Evolutionary conservation across 2,329 filamentous ascomycete genomes (phyloP).

Genomic region (Thermoascus crustaceus): DNA sequence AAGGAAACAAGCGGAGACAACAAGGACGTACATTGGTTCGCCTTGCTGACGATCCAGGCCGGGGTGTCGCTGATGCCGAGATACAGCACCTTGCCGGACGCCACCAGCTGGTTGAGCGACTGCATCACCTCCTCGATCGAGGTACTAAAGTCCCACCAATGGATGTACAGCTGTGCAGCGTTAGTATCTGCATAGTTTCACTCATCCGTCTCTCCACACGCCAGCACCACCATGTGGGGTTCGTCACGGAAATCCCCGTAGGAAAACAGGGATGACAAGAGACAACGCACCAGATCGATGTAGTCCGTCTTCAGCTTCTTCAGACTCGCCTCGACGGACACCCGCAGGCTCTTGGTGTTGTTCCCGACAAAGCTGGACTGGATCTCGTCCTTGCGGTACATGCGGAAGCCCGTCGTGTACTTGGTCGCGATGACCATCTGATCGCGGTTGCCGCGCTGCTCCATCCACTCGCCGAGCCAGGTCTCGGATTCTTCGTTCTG

Average conservation of each 20-base stretch:
- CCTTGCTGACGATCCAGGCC: conserved; percentile 60
- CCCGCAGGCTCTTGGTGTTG: conserved; percentile 23
- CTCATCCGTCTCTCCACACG: not conserved
- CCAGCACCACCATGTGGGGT: not conserved
- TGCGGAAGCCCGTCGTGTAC: conserved; percentile 34
- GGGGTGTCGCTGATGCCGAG: conserved; percentile 61
- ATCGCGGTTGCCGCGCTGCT: conserved; percentile 37
- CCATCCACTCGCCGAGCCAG: conserved; percentile 49
- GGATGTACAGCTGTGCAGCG: conserved; percentile 19
- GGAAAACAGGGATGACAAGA: not conserved
- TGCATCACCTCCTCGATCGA: conserved; percentile 62
- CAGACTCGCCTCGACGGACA: conserved; percentile 25
- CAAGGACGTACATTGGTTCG: conserved; percentile 55
- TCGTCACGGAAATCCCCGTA: not conserved
- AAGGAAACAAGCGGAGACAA: no score
- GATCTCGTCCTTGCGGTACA: conserved; percentile 24
- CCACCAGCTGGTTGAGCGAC: conserved; percentile 53
- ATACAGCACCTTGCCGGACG: conserved; percentile 56
- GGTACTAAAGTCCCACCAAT: conserved; percentile 55
- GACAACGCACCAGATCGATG: conserved; percentile 23
- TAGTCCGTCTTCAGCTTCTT: conserved; percentile 28
- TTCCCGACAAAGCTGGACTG: conserved; percentile 27
- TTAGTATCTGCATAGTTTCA: not conserved
- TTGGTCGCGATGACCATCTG: conserved; percentile 50
- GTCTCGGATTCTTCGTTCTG: conserved; percentile 41